phyloP scores from a whole-genome alignment of 805 yeast species.

The Ogataea naganishii region DNA sequence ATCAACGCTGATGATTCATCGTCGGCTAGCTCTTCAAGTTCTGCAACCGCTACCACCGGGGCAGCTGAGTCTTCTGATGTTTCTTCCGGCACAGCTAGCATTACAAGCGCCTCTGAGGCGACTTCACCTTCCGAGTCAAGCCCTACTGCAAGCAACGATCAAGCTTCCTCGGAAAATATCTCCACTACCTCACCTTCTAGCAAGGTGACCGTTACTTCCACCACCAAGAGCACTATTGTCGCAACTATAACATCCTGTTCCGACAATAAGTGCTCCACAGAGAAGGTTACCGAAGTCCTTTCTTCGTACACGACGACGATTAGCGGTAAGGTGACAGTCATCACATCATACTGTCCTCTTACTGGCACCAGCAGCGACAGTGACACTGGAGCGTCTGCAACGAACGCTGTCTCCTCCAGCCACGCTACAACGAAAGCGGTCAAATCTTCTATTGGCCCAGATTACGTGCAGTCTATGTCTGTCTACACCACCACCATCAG shows the following conservation, averaged over 20 bases:
- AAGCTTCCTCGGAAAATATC: neutral
- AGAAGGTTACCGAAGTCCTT: conserved; percentile 11
- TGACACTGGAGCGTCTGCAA: too few species aligned
- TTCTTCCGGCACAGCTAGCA: conserved; percentile 11
- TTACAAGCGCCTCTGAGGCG: conserved; percentile 4
- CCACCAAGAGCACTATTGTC: conserved; percentile 3
- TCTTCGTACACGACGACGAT: conserved; percentile 17
- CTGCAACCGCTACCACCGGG: neutral
- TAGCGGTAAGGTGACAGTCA: conserved; percentile 11
- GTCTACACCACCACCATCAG: conserved; percentile 10
- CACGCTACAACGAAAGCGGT: too few species aligned
- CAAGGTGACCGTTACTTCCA: neutral
- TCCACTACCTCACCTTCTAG: conserved; percentile 1
- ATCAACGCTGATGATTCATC: neutral
- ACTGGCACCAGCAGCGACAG: too few species aligned
- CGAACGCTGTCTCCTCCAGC: too few species aligned
- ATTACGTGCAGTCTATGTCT: too few species aligned
- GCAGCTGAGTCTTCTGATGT: conserved; percentile 7
- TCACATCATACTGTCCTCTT: conserved; percentile 16
- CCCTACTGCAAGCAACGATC: conserved; percentile 7
- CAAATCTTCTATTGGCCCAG: too few species aligned
- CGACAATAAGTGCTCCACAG: conserved; percentile 10
- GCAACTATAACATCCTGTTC: conserved; percentile 13
- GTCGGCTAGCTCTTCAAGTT: conserved; percentile 1
- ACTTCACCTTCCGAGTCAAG: conserved; percentile 9